phyloP scores from a whole-genome alignment of 2,329 filamentous ascomycete species.

The Magnaporthales sp. region DNA sequence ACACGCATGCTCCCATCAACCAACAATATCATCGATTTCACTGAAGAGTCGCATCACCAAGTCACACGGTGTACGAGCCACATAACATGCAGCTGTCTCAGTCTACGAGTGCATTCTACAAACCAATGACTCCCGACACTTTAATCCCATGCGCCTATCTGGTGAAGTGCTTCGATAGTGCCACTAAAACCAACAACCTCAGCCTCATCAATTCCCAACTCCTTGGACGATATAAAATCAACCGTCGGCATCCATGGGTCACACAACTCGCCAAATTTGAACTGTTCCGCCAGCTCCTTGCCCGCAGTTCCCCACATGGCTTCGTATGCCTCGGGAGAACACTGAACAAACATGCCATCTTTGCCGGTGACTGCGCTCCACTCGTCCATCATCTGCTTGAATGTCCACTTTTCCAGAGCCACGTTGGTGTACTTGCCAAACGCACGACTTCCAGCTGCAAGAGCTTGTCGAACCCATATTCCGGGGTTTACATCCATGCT shows the following conservation, averaged over 20 bases:
- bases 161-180: not conserved
- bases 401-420: conserved; percentile 15
- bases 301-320: conserved; percentile 14
- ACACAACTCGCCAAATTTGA: conserved; percentile 15
- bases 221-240: not conserved
- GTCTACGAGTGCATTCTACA: not conserved
- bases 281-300: conserved; percentile 14
- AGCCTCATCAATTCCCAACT: not conserved
- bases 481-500: conserved; percentile 16
- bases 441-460: conserved; percentile 9
- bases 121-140: not conserved
- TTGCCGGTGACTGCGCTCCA: conserved; percentile 17
- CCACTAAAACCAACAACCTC: not conserved
- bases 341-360: conserved; percentile 12
- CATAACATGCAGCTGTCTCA: not conserved
- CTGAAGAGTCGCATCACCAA: too few species aligned
- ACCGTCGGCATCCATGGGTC: conserved; percentile 13
- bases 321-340: conserved; percentile 11
- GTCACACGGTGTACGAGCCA: not conserved
- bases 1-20: not conserved
- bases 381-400: conserved; percentile 14
- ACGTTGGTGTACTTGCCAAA: conserved; percentile 16
- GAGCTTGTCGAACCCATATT: conserved; percentile 15
- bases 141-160: not conserved
- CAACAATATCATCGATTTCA: not conserved